Evolutionary conservation across 208 protist species (phyloP).

Genomic region (Acanthamoeba sp.): DNA sequence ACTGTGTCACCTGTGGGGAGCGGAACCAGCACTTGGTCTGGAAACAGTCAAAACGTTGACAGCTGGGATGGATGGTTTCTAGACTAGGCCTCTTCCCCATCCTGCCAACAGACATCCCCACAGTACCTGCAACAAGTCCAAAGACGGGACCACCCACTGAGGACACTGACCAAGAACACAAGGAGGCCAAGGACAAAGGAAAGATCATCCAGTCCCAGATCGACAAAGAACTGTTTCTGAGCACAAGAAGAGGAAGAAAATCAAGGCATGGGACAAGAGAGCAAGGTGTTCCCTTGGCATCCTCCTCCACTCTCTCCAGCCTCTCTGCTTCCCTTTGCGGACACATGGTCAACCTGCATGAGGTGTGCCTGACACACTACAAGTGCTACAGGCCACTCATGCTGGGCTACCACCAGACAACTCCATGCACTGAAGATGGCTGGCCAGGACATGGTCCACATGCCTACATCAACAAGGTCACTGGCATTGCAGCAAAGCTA

Average conservation of each 20-base stretch:
- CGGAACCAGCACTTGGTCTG: no score
- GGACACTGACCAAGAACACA: no score
- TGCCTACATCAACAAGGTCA: conserved; percentile 16
- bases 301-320: not conserved
- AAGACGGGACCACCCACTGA: no score
- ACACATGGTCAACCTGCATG: not conserved
- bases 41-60: no score
- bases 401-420: not conserved
- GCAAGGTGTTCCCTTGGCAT: not conserved
- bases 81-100: no score
- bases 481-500: conserved; percentile 21
- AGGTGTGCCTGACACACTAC: conserved; percentile 35
- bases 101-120: no score
- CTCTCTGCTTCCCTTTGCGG: not conserved
- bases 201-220: not conserved
- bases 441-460: not conserved
- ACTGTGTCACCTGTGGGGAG: no score
- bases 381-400: conserved; percentile 30
- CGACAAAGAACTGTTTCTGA: no score
- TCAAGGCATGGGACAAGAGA: conserved; percentile 29
- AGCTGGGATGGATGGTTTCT: no score
- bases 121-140: no score
- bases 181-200: no score
- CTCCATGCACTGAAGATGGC: conserved; percentile 13
- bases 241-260: conserved; percentile 53